Base-by-base conservation (phyloP, 768 basidiomycete species). In the Podaxis sp. region DNA sequence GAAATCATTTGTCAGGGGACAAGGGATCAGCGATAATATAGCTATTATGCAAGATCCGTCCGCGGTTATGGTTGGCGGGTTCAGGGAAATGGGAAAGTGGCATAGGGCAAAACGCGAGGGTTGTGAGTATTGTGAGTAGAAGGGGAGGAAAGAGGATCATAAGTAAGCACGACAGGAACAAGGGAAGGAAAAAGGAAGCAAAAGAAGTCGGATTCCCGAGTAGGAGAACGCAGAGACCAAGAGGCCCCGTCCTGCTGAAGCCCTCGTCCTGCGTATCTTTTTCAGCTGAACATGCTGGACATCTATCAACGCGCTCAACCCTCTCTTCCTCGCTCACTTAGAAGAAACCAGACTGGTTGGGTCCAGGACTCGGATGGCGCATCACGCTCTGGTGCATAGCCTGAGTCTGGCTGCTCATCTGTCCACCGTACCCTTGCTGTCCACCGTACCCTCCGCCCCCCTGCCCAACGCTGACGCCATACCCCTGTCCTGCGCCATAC, bases 351-450 rank as follows among this genome's bases (percentile, higher is more conserved):
- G 54, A 20, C 46, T 62, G 61, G 48, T 48, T 49, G 12, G 86
- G 87, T 13, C 78, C 82, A 13, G 90, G 89, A 71, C 85, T 90
- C 12, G 89, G 84, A 73, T 93, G 89, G 63, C 91, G 84, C 90
- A 93, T 88, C 60, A 93, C 89, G 66, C 89, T 91, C 70, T 88
- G 87, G 58, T 91, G 90, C 87, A 93, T 91, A n/a, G 89, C 84
- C 65, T 89, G 88, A 41, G 84, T 80, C 66, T 87, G 83, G 15
- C 80, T 82, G 26, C 44, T 65, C 56, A 38, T 33, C 50, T 61
- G 56, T 20, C 59, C 65, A 36, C 70, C 71, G 51, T 74, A 62
- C 20, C 68, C 65, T 58, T 70, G 72, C 24, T 69, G 70, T 59
- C 65, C 62, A 54, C 50, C 59, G 20, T 60, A 60, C 12, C 59